Evolutionary conservation across 73 alveolate species (phyloP).

Genomic region (Uronychia binucleata): DNA sequence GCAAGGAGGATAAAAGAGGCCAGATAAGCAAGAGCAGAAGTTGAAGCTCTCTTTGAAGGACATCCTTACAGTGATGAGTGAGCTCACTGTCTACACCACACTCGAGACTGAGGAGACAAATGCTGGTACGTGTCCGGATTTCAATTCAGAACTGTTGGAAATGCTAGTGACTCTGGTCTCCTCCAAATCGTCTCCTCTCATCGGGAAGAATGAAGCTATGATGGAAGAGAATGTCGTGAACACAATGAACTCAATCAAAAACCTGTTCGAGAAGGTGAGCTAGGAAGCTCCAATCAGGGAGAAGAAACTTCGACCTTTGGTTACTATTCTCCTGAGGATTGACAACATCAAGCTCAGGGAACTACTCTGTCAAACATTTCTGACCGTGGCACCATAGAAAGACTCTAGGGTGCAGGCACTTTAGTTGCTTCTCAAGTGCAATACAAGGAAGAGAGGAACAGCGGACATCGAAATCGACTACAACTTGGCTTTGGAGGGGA

Average conservation of each 20-base stretch:
- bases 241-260: neutral
- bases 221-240: neutral
- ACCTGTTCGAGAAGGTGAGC: neutral
- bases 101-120: neutral
- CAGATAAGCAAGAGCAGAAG: neutral
- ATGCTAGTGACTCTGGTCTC: neutral
- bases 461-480: constrained; percentile 42
- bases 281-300: neutral
- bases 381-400: neutral
- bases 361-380: neutral
- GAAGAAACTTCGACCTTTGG: neutral
- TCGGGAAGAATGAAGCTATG: neutral
- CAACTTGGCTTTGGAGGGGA: constrained; percentile 22
- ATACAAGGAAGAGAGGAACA: constrained; percentile 20
- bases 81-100: neutral
- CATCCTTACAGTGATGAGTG: neutral
- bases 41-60: neutral
- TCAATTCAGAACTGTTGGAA: neutral
- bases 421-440: neutral
- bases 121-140: neutral
- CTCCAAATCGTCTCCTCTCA: neutral
- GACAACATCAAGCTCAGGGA: neutral
- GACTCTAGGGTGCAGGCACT: neutral
- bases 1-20: neutral
- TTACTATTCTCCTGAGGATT: neutral